Base-by-base conservation (phyloP, 768 basidiomycete genomes). In the Suillus paluster region DNA sequence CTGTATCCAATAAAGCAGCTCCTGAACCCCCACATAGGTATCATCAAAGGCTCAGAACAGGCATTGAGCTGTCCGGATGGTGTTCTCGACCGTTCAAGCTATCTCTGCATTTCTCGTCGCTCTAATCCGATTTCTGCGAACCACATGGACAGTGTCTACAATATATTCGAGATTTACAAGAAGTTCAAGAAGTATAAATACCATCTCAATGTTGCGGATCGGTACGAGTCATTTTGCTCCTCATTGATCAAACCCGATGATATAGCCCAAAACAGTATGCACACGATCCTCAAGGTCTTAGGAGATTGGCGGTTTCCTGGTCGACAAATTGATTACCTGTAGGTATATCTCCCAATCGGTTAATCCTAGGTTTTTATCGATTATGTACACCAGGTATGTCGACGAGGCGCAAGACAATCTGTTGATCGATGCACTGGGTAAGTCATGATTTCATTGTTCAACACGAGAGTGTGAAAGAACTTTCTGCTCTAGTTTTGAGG, bases 331-430 rank as follows among this genome's bases (percentile, higher is more conserved):
- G 83, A 90, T 63, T 84, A 79, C 60, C 62, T 90, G 86, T 91
- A 61, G 38, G 82, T 71, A 49, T n/a, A 19, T 33, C 12, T 41
- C 45, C 14, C 38, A 19, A 44, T 12, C n/a, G 11, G 55, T 5
- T 0, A 42, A 10, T n/a, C 0, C 10, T 33, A 17, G 21, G 60
- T 39, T 65, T 14, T 14, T 1, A 60, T 19, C n/a, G 15, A 39
- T 34, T 48, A n/a, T n/a, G n/a, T n/a, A 11, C 7, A 72, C 23
- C 48, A 89, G 89, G 12, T 91, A 90, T 66, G 80, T 92, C 3
- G 91, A 92, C 53, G 90, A 92, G 72, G 86, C 83, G 0, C 90
- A 92, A 68, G 91, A 92, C 64, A 85, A 88, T 67, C 77, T 91
- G 0, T 76, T 91, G 5, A 83, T 91, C 10, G 89, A 91, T 68